Evolutionary conservation across 148 eudicot species (phyloP).

Genomic region (Pouteria glomerata): DNA sequence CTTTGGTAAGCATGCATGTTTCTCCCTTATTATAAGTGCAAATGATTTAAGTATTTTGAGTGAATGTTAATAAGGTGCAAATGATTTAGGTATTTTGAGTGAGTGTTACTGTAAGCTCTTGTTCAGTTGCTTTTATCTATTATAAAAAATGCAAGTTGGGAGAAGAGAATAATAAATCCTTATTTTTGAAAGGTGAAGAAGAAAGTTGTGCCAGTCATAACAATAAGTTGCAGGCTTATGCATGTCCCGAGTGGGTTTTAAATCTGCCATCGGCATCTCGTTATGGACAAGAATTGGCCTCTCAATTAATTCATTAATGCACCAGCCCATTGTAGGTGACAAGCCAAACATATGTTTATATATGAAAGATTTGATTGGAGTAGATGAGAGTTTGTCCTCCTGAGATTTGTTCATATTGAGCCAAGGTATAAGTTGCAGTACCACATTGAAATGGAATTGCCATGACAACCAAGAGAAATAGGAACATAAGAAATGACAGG

Average conservation of each 20-base stretch:
- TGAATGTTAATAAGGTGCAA: not conserved
- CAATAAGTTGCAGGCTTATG: not conserved
- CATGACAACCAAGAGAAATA: no score
- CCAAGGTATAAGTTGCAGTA: no score
- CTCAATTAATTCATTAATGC: not conserved
- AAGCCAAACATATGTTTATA: not conserved
- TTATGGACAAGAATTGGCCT: not conserved
- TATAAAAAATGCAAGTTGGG: not conserved
- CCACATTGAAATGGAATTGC: no score
- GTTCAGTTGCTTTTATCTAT: no score
- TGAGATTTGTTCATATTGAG: no score
- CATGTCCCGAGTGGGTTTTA: not conserved
- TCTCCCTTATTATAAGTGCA: slow-evolving; percentile 2
- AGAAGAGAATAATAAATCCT: not conserved
- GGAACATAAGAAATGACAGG: no score
- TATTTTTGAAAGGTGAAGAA: not conserved
- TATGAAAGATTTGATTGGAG: no score
- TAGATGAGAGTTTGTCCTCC: no score
- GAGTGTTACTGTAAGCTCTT: no score
- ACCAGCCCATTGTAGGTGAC: not conserved
- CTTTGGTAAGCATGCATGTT: slow-evolving; percentile 48
- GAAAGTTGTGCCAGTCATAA: not conserved
- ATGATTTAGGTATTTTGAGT: not conserved
- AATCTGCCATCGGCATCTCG: not conserved
- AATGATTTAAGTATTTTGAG: not conserved